Evolutionary conservation across 1,284 basidiomycete genomes (phyloP), one percentile per base, ranked within the genome.

Genomic region (Stygiomarasmius scandens): DNA sequence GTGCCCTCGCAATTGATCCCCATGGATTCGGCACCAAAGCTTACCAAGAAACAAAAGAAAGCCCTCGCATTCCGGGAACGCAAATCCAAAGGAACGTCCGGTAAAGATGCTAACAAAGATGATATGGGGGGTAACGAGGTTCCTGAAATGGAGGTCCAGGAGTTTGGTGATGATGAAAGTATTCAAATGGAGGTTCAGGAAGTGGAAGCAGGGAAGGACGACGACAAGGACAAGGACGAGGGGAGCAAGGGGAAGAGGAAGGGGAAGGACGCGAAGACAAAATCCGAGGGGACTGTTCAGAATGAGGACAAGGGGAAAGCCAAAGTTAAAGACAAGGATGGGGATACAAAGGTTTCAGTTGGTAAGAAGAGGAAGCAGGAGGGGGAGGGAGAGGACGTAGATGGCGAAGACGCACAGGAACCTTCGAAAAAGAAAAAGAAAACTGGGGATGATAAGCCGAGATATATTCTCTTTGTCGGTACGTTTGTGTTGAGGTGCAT

Each of bases 401-500:
- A 67, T 49, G 67, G 67, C 49, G 65, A 61, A 49, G 62, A 67
- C 24, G 64, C 58, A 62, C 19, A 47, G 19, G 16, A 32, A 27
- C 24, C 47, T 12, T 9, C 24, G 20, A 27, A 16, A 27, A 32
- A 49, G 25, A 32, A 49, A 32, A 49, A 63, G 63, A 64, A 60
- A 58, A 51, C 58, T 63, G 65, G 66, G 67, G 55, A 63, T 50
- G 62, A 72, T 66, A 86, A 85, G 66, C 85, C 88, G 66, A 78
- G 91, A 55, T 91, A 90, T 67, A 94, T 98, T 69, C 77, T 97
- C 45, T 98, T 98, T 71, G 83, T 96, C 65, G 95, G 95, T 95
- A 67, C 41, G 91, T 61, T 24, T 3, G 22, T 4, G 27, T 36
- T 20, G n/a, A n/a, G n/a, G 10, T 19, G 19, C 14, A 34, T 32